Evolutionary conservation across 306 rosid genomes (phyloP).

Genomic region (Astragalus membranaceus): DNA sequence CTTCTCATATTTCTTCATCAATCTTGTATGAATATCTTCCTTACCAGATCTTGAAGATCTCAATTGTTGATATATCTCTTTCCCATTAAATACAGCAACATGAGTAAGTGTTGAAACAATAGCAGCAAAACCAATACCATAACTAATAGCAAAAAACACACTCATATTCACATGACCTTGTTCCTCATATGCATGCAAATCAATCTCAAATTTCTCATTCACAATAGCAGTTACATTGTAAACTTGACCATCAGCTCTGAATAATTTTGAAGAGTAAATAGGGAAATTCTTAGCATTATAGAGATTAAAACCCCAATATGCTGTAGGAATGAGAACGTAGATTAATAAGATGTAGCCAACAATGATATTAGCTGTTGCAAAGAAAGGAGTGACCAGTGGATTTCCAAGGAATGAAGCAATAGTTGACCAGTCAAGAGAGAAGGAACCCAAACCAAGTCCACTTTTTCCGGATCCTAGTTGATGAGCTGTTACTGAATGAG

Average conservation of each 20-base stretch:
- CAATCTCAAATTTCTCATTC: constrained; percentile 48
- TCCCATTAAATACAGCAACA: constrained; percentile 59
- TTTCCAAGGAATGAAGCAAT: constrained; percentile 44
- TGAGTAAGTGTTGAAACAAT: constrained; percentile 51
- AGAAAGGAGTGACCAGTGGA: constrained; percentile 58
- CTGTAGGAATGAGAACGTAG: constrained; percentile 38
- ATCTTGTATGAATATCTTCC: constrained; percentile 54
- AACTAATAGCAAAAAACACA: constrained; percentile 39
- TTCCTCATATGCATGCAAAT: constrained; percentile 31
- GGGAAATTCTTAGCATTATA: constrained; percentile 55
- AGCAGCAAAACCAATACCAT: constrained; percentile 65
- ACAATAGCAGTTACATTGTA: constrained; percentile 51
- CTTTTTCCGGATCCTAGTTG: constrained; percentile 54
- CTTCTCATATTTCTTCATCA: constrained; percentile 57
- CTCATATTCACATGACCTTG: constrained; percentile 48
- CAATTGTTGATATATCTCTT: constrained; percentile 38
- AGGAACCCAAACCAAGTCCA: constrained; percentile 59
- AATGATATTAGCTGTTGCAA: constrained; percentile 39
- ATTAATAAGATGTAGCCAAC: constrained; percentile 42
- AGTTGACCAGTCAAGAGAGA: constrained; percentile 56
- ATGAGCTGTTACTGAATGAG: constrained; percentile 49
- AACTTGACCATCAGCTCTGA: constrained; percentile 23
- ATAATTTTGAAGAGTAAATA: constrained; percentile 42
- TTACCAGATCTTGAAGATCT: constrained; percentile 35
- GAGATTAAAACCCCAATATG: constrained; percentile 51